Base-by-base conservation (phyloP, 2,329 filamentous ascomycete species). In the Amylocarpus encephaloides region DNA sequence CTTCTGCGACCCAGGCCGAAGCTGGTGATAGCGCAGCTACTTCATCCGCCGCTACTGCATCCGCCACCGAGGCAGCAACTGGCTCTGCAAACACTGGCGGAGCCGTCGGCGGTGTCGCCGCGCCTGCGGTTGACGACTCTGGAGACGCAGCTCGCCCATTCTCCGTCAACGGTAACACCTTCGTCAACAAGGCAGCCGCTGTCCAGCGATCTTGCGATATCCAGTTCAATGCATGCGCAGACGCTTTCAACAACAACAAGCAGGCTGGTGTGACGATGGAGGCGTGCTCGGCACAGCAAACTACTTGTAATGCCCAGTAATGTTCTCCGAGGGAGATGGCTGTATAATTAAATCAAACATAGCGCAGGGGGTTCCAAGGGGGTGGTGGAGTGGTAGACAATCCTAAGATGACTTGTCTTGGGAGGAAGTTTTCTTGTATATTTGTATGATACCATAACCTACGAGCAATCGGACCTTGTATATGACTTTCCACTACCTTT, bases 121-220 rank as follows among this genome's bases (percentile, higher is more conserved):
- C 78, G 3, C 79, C 79, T 9, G 67, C 66, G 6, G 71, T 82
- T 26, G 65, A 62, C 34, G 59, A 77, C 59, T 73, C 73, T 2
- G 76, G 76, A 33, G 68, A 79, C 64, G 41, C 66, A 12, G 59
- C 64, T 42, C 71, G 79, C 26, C 77, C 79, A 49, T 83, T 82
- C 64, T 55, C 61, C 16, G 77, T 81, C 53, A 75, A 77, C 58
- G 77, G 75, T 43, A 71, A 73, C 68, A 80, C 70, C 29, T 85
- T 85, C 62, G 73, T 74, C 26, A 76, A 76, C 62, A 64, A 78
- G 58, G 65, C 64, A 1, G 76, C 74, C 10, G 82, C 82, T 6
- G 66, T 74, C 34, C 74, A 82, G 64, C 72, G 82, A 40, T 73
- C 76, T 40, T 85, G 82, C 61, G 76, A 81, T 60, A 75, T 82